Base-by-base conservation (phyloP, 768 basidiomycete genomes). In the Tulasnella sp. region DNA sequence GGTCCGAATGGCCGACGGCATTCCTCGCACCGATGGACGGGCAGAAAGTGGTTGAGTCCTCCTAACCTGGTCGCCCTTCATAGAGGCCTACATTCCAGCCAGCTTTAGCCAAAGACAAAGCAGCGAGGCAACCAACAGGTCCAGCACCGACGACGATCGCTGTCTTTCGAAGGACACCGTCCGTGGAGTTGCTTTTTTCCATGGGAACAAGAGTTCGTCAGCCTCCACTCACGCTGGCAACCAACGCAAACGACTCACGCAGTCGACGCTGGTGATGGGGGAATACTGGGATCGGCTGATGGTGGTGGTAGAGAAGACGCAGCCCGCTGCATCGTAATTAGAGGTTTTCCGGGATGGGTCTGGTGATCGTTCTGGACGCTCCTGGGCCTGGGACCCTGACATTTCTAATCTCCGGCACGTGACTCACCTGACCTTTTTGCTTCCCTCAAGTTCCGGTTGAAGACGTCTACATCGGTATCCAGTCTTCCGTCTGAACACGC, bases 41-140 rank as follows among this genome's bases (percentile, higher is more conserved):
- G 23, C 35, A 6, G 40, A 44, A 40, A 48, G 46, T 79, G 67
- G 77, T 70, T 73, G 70, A 44, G 44, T 37, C 29, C 51, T 80
- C 81, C 82, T 81, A 83, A 93, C 95, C 95, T 82, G 92, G 86
- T 77, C 95, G 89, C 79, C 88, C 88, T 85, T 96, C 95, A 82
- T 91, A 93, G 42, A 96, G 84, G 78, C 91, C 89, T 78, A 96
- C 93, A 74, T 84, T 80, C 93, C 96, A 99, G 73, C 96, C 96
- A 82, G 89, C 88, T 81, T 93, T 93, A 74, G 94, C 92, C 67
- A 99, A 87, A 76, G 92, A 89, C 73, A 96, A 87, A 18, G 97
- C 96, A 44, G 92, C 88, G 32, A 99, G 91, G 83, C 95, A 96
- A 32, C 97, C 97, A 20, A 99, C 97, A 10, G 97, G 96, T 0